Base-by-base conservation (phyloP, 2,329 filamentous ascomycete species). In the Stromatinia cepivora region DNA sequence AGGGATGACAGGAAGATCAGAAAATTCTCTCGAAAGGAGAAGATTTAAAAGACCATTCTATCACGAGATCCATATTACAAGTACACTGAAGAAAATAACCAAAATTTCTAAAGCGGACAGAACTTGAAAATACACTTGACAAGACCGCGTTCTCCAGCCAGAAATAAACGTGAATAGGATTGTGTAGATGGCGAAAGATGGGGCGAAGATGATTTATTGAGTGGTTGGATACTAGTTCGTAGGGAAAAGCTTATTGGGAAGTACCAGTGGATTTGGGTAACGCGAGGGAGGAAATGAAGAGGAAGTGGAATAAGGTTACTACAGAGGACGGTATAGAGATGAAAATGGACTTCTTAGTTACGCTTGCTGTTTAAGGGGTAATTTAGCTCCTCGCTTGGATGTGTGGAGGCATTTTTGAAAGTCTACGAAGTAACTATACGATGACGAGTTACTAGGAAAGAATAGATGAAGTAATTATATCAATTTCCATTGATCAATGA, bases 271-370 rank as follows among this genome's bases (percentile, higher is more conserved):
- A 56, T 4, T n/a, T 70, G 68, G 50, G 67, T 46, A n/a, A 66
- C 61, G 25, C 67, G 45, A 17, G 69, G 54, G 22, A 61, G 63
- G 28, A 72, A 9, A 72, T 70, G 70, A 45, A 50, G 65, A n/a
- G 17, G 10, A 67, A 71, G 46, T 72, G 71, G 65, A 64, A 62
- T 3, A 70, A 69, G 20, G 20, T 67, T 11, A 67, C 52, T 8
- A 70, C 67, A 1, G 50, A 68, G 28, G 34, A 64, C 9, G 71
- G 61, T 2, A 72, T 72, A 2, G 25, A 25, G 1, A 72, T 72
- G 71, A n/a, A 69, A 11, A 70, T 72, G 66, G 66, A 71, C 10
- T 45, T 72, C n/a, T 66, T 71, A 34, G 70, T 70, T 62, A 70
- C 69, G 48, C 56, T 72, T 20, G 70, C 69, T 68, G 25, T 68